Conservation (phyloP, 176 grass and related monocot genomes). For the Bonia amplexicaulis region DNA sequence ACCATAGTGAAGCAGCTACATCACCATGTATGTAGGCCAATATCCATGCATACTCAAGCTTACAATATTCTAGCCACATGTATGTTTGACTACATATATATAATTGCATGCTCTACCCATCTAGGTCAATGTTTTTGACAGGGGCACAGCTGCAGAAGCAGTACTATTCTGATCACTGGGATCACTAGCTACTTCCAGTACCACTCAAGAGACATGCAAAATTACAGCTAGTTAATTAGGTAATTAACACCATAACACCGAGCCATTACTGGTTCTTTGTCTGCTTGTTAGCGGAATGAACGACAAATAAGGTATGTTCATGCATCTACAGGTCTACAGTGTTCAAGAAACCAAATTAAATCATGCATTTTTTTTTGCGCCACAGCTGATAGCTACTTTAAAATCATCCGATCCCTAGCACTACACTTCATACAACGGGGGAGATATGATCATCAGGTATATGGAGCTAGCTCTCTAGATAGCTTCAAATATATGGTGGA, state of each 20-base stretch:
- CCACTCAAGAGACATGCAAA: background rate
- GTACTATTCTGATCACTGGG: background rate
- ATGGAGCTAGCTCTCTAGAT: background rate
- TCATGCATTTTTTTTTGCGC: slow-evolving; percentile 14
- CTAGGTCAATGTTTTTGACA: background rate
- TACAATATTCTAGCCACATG: background rate
- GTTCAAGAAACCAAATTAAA: background rate
- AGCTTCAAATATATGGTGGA: background rate
- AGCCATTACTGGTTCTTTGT: background rate
- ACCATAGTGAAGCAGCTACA: background rate
- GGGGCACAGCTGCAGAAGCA: background rate
- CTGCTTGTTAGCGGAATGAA: slow-evolving; percentile 20
- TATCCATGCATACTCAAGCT: background rate
- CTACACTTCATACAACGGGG: slow-evolving; percentile 11
- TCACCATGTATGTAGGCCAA: background rate
- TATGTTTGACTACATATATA: background rate
- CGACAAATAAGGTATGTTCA: slow-evolving; percentile 23
- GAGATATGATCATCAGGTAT: background rate
- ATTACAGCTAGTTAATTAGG: background rate
- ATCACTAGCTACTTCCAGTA: background rate
- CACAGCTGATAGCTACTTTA: slow-evolving; percentile 18
- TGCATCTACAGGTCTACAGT: slow-evolving; percentile 29
- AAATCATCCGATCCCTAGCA: slow-evolving; percentile 15
- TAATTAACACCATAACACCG: background rate
- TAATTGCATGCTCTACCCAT: background rate